Evolutionary conservation across 2,329 filamentous ascomycete genomes (phyloP).

Genomic region (Colletotrichum sp.): DNA sequence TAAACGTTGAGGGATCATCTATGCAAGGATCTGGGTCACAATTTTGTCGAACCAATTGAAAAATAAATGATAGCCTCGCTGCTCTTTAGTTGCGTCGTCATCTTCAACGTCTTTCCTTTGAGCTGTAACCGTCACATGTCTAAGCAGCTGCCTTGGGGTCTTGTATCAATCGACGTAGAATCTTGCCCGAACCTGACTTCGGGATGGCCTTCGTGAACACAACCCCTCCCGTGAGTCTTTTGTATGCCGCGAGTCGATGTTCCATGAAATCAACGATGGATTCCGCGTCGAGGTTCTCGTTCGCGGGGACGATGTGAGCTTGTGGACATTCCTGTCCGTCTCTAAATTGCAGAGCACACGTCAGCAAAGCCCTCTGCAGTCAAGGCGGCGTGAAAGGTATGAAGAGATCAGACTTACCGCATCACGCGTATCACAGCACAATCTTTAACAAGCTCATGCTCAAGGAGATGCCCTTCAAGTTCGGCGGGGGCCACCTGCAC

Average conservation of each 20-base stretch:
- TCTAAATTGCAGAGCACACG: background rate
- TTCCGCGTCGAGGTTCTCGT: background rate
- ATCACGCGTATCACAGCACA: background rate
- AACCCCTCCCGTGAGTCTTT: background rate
- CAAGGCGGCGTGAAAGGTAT: too few relatives aligned
- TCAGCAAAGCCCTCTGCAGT: background rate
- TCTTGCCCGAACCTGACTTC: background rate
- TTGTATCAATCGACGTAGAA: background rate
- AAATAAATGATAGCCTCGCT: accelerated
- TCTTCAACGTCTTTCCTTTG: accelerated
- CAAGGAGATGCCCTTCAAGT: background rate
- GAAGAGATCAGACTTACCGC: too few relatives aligned
- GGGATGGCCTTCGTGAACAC: background rate
- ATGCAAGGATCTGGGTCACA: too few relatives aligned
- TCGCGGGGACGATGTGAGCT: background rate
- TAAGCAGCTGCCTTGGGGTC: background rate
- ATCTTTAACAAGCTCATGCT: background rate
- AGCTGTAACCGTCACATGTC: too few relatives aligned
- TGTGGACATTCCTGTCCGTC: background rate
- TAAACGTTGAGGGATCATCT: accelerated
- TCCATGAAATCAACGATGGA: background rate
- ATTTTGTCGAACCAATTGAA: too few relatives aligned
- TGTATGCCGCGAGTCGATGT: background rate
- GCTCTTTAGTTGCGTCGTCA: accelerated
- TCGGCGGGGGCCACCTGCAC: background rate